Conservation (phyloP, 208 protist species). For the Willaertia magna region DNA sequence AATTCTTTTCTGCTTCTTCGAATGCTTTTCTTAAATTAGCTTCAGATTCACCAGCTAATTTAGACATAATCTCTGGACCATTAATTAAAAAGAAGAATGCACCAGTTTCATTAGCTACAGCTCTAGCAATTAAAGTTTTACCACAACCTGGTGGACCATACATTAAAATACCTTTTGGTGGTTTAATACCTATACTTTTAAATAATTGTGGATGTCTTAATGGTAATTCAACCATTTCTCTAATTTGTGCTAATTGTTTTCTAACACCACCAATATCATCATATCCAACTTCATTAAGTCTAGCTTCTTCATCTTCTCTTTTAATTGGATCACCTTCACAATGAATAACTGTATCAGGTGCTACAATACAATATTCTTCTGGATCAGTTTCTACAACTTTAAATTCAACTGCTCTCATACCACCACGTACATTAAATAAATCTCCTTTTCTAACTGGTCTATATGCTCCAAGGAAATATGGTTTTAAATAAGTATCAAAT, state of each 20-base stretch:
- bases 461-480: slow-evolving; percentile 98
- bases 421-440: slow-evolving; percentile 87
- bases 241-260: slow-evolving; percentile 96
- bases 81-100: slow-evolving; percentile 99
- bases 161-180: slow-evolving; percentile 88
- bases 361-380: slow-evolving; percentile 91
- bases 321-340: slow-evolving; percentile 98
- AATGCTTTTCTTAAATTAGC: slow-evolving; percentile 98
- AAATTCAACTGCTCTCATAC: slow-evolving; percentile 98
- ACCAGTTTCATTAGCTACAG: slow-evolving; percentile 99
- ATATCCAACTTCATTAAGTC: slow-evolving; percentile 78
- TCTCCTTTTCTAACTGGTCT: slow-evolving; percentile 97
- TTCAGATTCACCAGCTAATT: slow-evolving; percentile 98
- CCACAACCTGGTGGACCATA: slow-evolving; percentile 97
- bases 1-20: slow-evolving; percentile 98
- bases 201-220: slow-evolving; percentile 96
- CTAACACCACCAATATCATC: slow-evolving; percentile 98
- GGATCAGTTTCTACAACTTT: slow-evolving; percentile 99
- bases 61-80: slow-evolving; percentile 99
- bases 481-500: slow-evolving; percentile 98
- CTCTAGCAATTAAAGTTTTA: slow-evolving; percentile 99
- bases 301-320: slow-evolving; percentile 95
- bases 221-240: slow-evolving; percentile 98
- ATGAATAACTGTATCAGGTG: slow-evolving; percentile 97
- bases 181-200: slow-evolving; percentile 96